Evolutionary conservation across 2,329 filamentous ascomycete genomes (phyloP).

Genomic region (Cladophialophora carrionii): DNA sequence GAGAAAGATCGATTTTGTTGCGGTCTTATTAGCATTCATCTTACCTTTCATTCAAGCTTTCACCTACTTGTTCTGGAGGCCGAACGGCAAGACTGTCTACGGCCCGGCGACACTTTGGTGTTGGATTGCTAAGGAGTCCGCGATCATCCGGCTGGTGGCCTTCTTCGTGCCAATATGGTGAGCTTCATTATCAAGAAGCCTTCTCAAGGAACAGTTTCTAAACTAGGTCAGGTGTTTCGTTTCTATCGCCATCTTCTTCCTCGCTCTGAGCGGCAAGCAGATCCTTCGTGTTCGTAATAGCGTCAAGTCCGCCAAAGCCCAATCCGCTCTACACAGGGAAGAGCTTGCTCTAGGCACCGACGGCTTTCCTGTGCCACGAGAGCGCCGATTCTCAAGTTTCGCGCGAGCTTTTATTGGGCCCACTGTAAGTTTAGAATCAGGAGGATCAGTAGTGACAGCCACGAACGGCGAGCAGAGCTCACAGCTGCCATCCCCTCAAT

Average conservation of each 20-base stretch:
- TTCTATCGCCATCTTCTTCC: conserved; percentile 20
- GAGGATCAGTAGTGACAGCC: neutral
- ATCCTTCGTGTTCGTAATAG: conserved; percentile 25
- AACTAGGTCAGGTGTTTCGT: conserved; percentile 18
- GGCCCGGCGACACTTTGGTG: conserved; percentile 31
- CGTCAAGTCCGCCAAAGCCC: conserved; percentile 23
- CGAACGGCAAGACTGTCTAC: conserved; percentile 28
- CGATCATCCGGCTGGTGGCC: conserved; percentile 26
- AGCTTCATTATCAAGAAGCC: neutral
- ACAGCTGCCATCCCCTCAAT: neutral
- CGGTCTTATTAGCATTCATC: conserved; percentile 25
- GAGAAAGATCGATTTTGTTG: conserved; percentile 25
- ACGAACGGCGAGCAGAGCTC: neutral
- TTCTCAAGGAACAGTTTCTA: neutral
- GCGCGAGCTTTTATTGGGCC: conserved; percentile 13
- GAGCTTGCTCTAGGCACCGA: neutral
- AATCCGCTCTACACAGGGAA: conserved; percentile 10
- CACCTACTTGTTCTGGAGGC: conserved; percentile 27
- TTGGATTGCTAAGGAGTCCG: conserved; percentile 29
- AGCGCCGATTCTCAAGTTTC: conserved; percentile 20
- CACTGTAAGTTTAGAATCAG: neutral
- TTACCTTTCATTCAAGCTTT: conserved; percentile 27
- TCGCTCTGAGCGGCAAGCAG: conserved; percentile 29
- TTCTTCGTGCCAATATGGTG: conserved; percentile 32
- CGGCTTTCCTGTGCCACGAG: conserved; percentile 2